A percentile compares a stretch with the other conserved stretches of the same genome.
phyloP scores from a whole-genome alignment of 495 filamentous ascomycete species.

The Aspergillus affinis region DNA sequence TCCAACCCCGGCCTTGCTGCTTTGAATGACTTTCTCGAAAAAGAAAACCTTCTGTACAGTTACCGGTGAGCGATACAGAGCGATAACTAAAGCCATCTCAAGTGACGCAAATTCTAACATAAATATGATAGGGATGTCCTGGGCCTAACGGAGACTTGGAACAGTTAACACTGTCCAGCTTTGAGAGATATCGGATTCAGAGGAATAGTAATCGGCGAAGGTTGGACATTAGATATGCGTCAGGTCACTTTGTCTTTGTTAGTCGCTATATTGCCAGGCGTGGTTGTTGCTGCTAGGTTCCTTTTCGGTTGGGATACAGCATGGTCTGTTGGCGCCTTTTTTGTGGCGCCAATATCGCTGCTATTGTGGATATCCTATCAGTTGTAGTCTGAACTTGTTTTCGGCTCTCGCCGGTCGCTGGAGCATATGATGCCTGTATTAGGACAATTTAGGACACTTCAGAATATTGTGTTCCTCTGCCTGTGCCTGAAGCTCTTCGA shows the following conservation, averaged over 20 bases:
- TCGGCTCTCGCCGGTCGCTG: conserved; percentile 7
- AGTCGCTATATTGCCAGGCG: conserved; percentile 5
- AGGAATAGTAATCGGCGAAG: conserved; percentile 6
- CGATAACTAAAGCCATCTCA: background rate
- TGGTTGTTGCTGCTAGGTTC: conserved; percentile 10
- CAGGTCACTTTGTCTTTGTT: conserved; percentile 6
- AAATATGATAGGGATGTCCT: conserved; percentile 1
- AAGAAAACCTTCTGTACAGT: conserved; percentile 2
- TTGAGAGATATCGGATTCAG: background rate
- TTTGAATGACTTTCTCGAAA: conserved; percentile 3
- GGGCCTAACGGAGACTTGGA: background rate
- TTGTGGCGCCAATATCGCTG: conserved; percentile 8
- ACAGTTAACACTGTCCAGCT: conserved; percentile 1
- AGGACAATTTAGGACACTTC: conserved; percentile 3
- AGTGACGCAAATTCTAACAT: background rate
- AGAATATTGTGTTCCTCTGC: background rate
- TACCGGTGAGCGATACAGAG: background rate
- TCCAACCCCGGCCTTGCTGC: background rate
- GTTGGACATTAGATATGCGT: conserved; percentile 2
- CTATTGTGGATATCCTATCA: conserved; percentile 9
- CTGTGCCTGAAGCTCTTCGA: conserved; percentile 1
- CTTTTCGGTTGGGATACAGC: conserved; percentile 8
- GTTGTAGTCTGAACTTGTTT: conserved; percentile 10
- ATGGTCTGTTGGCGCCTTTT: conserved; percentile 7
- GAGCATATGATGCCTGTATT: conserved; percentile 6